Evolutionary conservation across 225 moss, liverwort and hornwort species (phyloP), one percentile per base, ranked within the genome.

Genomic region (Neckera pumila): DNA sequence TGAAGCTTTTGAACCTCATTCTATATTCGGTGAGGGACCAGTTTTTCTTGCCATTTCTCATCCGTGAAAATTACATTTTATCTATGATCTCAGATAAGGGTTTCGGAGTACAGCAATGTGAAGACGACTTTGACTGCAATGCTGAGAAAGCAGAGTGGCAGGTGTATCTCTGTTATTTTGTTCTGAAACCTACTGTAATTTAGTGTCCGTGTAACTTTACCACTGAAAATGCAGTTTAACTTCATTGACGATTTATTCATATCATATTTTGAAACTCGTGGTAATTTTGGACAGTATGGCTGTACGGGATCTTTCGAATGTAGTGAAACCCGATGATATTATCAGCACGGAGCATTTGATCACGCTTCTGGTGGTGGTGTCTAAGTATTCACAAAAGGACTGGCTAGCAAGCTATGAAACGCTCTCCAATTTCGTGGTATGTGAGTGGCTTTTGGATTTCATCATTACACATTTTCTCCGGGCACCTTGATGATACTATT

Each of bases 321-420:
- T 95, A 80, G 92, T 99, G 81, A 92, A 90, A 86, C 81, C 92
- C 58, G 97, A 95, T 23, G 99, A 99, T 79, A 93, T 99, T 84
- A 88, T 96, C 85, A 91, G 80, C 89, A 95, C 99, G 45, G 99
- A 99, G 85, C 96, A 99, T 95, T 91, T 99, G 91, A 89, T 90
- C 77, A 99, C 99, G 51, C 95, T 99, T 74, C 87, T 99, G 86
- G 97, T 99, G 89, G 94, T 96, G 75, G 93, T 99, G 57, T 94
- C 97, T 21, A 99, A 96, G 88, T 99, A 97, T 80, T 95, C 96
- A 51, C 99, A 99, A 86, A 99, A 95, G 91, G 99, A 99, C 34
- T 99, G 99, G 99, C 87, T 97, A 83, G 83, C 94, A 83, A 90
- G 81, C 74, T 99, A 99, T 86, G 99, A 99, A 91, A 92, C 90